These are phyloP conservation scores for Lolium perenne DNA, from an alignment of 176 grass and related monocot genomes.

Conservation along the genomic window DNA sequence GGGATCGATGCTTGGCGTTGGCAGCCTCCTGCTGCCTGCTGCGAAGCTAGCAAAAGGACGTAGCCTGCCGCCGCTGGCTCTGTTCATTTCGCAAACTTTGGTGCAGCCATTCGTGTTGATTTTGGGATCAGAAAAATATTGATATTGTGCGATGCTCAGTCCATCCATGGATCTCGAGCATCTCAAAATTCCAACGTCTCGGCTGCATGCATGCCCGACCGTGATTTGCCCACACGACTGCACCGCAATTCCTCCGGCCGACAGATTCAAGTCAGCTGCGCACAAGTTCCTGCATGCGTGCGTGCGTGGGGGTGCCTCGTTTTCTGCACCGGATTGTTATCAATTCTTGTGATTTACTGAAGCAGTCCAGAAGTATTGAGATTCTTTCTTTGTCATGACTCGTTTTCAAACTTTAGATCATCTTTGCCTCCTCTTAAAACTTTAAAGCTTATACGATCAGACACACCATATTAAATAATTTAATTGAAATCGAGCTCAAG, in stretches of 20 bases:
- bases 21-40: neutral
- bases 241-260: conserved; percentile 8
- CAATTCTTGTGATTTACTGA: neutral
- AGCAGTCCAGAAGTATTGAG: no score
- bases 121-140: conserved; percentile 7
- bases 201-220: conserved; percentile 4
- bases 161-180: neutral
- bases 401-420: no score
- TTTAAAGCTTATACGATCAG: no score
- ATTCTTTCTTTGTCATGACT: no score
- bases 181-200: conserved; percentile 7
- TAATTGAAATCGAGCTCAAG: no score
- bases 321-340: neutral
- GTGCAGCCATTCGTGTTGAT: neutral
- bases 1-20: neutral
- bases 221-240: conserved; percentile 25
- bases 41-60: neutral
- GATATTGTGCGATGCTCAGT: neutral
- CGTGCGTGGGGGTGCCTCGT: neutral
- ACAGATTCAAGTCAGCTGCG: neutral
- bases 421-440: no score
- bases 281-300: neutral
- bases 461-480: no score
- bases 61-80: neutral
- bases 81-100: conserved; percentile 46